A percentile compares a stretch with the other conserved stretches of the same genome.
phyloP scores from a whole-genome alignment of 202 grass and related monocot genomes.

The Elaeis oleifera region DNA sequence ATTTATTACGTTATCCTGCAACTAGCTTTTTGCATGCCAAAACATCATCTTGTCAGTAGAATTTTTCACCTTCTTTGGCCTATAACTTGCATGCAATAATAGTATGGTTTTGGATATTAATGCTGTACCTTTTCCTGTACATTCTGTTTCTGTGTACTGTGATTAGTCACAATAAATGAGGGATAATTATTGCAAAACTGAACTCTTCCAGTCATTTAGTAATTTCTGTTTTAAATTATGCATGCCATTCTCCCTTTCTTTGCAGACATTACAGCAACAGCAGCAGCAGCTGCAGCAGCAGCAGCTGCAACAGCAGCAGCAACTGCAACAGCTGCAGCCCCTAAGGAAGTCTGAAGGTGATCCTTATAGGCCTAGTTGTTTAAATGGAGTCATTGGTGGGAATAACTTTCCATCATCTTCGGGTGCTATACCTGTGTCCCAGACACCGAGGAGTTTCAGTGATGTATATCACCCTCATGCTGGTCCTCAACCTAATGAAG shows the following conservation, averaged over 20 bases:
- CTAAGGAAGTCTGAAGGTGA: constrained; percentile 16
- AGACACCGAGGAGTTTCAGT: constrained; percentile 36
- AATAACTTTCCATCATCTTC: constrained; percentile 40
- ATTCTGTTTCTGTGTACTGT: no score
- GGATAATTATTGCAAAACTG: no score
- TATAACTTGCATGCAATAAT: no score
- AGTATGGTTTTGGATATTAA: no score
- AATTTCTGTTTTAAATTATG: no score
- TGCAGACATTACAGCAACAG: constrained; percentile 31
- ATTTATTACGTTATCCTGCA: no score
- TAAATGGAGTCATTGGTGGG: constrained; percentile 42
- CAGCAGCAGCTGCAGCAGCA: constrained; percentile 32
- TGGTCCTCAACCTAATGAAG: constrained; percentile 29
- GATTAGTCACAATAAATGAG: no score
- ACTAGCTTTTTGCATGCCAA: no score
- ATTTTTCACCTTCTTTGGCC: no score
- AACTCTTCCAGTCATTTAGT: no score
- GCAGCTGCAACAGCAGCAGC: constrained; percentile 28
- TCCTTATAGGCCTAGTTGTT: constrained; percentile 9
- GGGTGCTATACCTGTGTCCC: constrained; percentile 26
- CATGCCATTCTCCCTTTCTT: background rate
- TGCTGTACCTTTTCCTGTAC: no score
- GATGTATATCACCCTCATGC: constrained; percentile 17
- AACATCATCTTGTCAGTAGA: no score
- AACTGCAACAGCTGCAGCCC: constrained; percentile 36